Percentiles rank a stretch among this genome's conserved stretches.
Evolutionary conservation across 2,329 filamentous ascomycete genomes (phyloP).

Genomic region (Aureobasidium subglaciale): DNA sequence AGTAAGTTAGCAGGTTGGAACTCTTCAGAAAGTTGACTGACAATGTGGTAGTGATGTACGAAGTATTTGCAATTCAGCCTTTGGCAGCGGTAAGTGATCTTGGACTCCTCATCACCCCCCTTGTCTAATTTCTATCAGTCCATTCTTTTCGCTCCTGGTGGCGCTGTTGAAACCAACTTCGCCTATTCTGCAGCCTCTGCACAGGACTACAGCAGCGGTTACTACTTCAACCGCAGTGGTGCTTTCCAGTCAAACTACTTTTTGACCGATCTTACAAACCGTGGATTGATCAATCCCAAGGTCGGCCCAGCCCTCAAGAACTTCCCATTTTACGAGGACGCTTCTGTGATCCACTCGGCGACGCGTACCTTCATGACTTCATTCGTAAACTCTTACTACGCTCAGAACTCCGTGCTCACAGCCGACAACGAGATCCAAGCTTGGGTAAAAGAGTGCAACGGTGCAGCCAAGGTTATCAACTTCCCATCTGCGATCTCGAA

Average conservation of each 20-base stretch:
- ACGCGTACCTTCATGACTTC: not conserved
- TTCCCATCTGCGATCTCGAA: not conserved
- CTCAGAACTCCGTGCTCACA: not conserved
- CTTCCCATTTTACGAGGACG: conserved; percentile 1
- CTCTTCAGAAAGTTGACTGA: not conserved
- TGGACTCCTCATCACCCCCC: not conserved
- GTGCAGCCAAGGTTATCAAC: not conserved
- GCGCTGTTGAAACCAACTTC: not conserved
- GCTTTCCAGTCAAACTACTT: not conserved
- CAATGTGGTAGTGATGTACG: not conserved
- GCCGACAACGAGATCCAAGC: not conserved
- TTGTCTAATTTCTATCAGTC: not conserved
- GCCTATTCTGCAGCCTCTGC: not conserved
- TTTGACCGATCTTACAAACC: not conserved
- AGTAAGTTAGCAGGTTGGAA: not conserved
- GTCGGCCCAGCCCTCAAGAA: not conserved
- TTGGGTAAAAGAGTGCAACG: conserved; percentile 1
- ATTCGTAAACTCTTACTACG: not conserved
- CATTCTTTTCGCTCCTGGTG: not conserved
- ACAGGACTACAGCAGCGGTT: not conserved
- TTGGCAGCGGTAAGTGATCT: not conserved
- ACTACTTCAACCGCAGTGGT: conserved; percentile 8
- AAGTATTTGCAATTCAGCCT: conserved; percentile 2
- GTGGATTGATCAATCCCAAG: not conserved
- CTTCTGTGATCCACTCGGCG: not conserved